These are phyloP conservation scores for Scutellaria minor DNA, from an alignment of 257 asterid genomes.

Conservation along the genomic window DNA sequence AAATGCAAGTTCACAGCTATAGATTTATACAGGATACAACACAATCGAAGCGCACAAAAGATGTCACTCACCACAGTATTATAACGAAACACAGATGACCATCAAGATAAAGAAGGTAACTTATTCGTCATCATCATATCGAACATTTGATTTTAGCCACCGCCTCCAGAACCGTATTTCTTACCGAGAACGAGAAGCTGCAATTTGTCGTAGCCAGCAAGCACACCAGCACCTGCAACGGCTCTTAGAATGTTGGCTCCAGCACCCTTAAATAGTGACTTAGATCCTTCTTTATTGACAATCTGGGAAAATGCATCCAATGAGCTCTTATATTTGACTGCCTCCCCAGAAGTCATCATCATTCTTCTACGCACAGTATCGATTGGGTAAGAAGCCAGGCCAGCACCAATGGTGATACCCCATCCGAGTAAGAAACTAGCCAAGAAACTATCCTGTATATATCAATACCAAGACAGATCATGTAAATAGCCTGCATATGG, in stretches of 20 bases:
- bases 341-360: slow-evolving; percentile 94
- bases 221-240: slow-evolving; percentile 83
- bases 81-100: neutral
- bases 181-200: slow-evolving; percentile 67
- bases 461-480: slow-evolving; percentile 11
- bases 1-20: neutral
- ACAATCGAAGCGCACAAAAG: neutral
- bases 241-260: slow-evolving; percentile 85
- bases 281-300: slow-evolving; percentile 63
- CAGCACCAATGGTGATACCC: slow-evolving; percentile 81
- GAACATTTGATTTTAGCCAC: slow-evolving; percentile 41
- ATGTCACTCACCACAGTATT: neutral
- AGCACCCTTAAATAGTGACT: slow-evolving; percentile 79
- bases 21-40: slow-evolving; percentile 3
- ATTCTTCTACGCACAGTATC: slow-evolving; percentile 84
- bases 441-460: slow-evolving; percentile 69
- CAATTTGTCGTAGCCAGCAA: slow-evolving; percentile 78
- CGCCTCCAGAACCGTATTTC: slow-evolving; percentile 76
- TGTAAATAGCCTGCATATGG: neutral
- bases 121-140: slow-evolving; percentile 42
- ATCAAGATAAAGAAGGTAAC: slow-evolving; percentile 13
- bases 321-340: slow-evolving; percentile 71
- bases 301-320: slow-evolving; percentile 68
- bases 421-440: slow-evolving; percentile 86
- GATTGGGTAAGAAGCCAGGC: slow-evolving; percentile 76